These are phyloP conservation scores for Aspergillus taichungensis DNA, from an alignment of 495 filamentous ascomycete genomes.

Conservation along the genomic window DNA sequence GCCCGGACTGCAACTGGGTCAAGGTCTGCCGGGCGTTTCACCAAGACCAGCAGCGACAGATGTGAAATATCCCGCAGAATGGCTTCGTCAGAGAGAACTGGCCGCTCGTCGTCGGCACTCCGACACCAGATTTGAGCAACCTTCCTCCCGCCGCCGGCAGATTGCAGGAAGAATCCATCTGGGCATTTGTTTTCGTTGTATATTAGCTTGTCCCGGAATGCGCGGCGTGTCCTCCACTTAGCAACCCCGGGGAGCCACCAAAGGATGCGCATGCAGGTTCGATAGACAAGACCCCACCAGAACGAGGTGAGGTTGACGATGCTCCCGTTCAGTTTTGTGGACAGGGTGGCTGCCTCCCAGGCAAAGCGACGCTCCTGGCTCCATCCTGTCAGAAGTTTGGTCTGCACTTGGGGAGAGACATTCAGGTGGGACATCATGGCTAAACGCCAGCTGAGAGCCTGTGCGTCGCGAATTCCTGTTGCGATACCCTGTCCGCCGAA, in stretches of 20 bases:
- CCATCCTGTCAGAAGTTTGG: slow-evolving; percentile 1
- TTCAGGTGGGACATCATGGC: slow-evolving; percentile 15
- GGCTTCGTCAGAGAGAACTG: background rate
- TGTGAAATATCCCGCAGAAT: background rate
- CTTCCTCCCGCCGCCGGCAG: background rate
- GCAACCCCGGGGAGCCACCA: background rate
- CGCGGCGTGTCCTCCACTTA: background rate
- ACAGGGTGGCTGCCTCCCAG: slow-evolving; percentile 1
- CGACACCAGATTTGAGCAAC: background rate
- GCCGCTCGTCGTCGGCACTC: background rate
- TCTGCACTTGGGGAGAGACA: background rate
- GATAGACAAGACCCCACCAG: background rate
- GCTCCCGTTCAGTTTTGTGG: slow-evolving; percentile 3
- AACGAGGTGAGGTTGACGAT: slow-evolving; percentile 3
- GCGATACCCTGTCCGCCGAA: slow-evolving; percentile 42
- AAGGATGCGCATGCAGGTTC: slow-evolving; percentile 1
- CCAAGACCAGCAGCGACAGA: too few species aligned
- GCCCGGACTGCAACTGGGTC: too few species aligned
- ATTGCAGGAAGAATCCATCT: too few species aligned
- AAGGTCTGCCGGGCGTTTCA: too few species aligned
- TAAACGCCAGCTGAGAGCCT: slow-evolving; percentile 33
- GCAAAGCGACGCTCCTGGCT: slow-evolving; percentile 1
- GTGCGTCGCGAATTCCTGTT: slow-evolving; percentile 21
- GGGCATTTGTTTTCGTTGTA: too few species aligned
- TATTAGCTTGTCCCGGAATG: background rate